Conservation (phyloP, 495 filamentous ascomycete genomes). For the Talaromyces ruber region DNA sequence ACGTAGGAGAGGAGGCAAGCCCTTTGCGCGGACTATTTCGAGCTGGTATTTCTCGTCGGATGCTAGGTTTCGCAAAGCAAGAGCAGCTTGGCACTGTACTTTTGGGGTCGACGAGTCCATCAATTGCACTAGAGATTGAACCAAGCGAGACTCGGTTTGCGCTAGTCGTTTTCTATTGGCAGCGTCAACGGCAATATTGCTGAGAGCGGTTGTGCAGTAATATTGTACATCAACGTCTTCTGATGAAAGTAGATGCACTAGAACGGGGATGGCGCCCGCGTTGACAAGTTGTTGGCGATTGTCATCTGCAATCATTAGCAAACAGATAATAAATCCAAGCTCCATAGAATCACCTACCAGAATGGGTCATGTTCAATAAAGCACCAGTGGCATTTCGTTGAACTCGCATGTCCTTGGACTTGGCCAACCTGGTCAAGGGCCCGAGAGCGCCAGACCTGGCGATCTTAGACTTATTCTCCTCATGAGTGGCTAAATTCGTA, state of each 20-base stretch:
- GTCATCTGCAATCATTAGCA: constrained; percentile 55
- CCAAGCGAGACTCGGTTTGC: constrained; percentile 77
- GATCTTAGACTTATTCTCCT: constrained; percentile 99
- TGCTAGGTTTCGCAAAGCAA: constrained; percentile 89
- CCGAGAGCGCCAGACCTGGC: constrained; percentile 87
- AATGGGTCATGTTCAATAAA: constrained; percentile 98
- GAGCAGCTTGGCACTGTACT: constrained; percentile 93
- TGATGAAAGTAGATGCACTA: constrained; percentile 88
- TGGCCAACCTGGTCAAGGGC: constrained; percentile 83
- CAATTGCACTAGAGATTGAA: constrained; percentile 86
- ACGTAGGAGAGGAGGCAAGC: constrained; percentile 73
- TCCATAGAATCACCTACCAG: constrained; percentile 48
- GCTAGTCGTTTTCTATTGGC: constrained; percentile 85
- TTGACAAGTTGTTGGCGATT: constrained; percentile 96
- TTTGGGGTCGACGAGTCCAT: constrained; percentile 98
- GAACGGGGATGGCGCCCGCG: constrained; percentile 90
- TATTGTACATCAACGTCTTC: constrained; percentile 96
- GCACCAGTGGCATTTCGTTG: constrained; percentile 96
- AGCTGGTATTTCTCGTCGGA: constrained; percentile 99
- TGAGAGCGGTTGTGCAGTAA: constrained; percentile 96
- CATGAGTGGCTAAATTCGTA: constrained; percentile 94
- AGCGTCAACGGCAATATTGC: constrained; percentile 95
- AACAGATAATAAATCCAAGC: neutral
- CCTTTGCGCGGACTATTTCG: constrained; percentile 85
- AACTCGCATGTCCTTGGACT: constrained; percentile 97